Percentiles rank a stretch among this genome's conserved stretches.
phyloP scores from a whole-genome alignment of 768 basidiomycete genomes.

The Suillus subalutaceus region DNA sequence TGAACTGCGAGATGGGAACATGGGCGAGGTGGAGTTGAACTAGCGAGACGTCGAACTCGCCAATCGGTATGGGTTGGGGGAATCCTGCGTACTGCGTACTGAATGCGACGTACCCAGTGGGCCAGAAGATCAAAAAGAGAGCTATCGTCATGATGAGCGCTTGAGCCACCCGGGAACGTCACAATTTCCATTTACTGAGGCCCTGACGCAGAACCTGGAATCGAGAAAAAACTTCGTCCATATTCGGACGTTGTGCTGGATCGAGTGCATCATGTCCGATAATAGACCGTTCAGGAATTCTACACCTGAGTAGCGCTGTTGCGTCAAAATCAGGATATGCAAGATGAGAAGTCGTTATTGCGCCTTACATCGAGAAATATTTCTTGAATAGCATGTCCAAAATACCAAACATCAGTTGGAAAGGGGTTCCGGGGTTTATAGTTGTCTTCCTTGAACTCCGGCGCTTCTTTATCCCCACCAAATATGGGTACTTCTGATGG shows the following conservation, averaged over 20 bases:
- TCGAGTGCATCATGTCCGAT: conserved; percentile 37
- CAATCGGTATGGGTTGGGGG: conserved; percentile 8
- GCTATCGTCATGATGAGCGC: conserved; percentile 11
- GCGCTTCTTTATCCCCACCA: conserved; percentile 47
- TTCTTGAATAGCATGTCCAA: conserved; percentile 40
- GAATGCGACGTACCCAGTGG: conserved; percentile 20
- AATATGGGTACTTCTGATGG: conserved; percentile 32
- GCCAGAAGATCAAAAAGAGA: conserved; percentile 13
- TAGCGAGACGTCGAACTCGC: too few relatives aligned
- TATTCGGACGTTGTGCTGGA: conserved; percentile 34
- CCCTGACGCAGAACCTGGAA: conserved; percentile 19
- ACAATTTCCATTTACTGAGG: conserved; percentile 19
- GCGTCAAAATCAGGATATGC: not conserved
- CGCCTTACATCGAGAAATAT: conserved; percentile 36
- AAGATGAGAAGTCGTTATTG: not conserved
- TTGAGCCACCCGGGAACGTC: conserved; percentile 31
- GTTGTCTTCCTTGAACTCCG: conserved; percentile 37
- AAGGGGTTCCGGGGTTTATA: conserved; percentile 40
- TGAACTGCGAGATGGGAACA: too few relatives aligned
- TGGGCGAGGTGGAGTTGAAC: too few relatives aligned
- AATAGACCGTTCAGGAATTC: conserved; percentile 34
- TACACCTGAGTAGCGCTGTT: not conserved
- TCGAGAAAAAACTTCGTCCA: conserved; percentile 26
- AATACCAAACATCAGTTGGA: conserved; percentile 45
- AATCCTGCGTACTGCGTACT: conserved; percentile 19